Base-by-base conservation (phyloP, 116 monocot species). In the Trichopus zeylanicus region DNA sequence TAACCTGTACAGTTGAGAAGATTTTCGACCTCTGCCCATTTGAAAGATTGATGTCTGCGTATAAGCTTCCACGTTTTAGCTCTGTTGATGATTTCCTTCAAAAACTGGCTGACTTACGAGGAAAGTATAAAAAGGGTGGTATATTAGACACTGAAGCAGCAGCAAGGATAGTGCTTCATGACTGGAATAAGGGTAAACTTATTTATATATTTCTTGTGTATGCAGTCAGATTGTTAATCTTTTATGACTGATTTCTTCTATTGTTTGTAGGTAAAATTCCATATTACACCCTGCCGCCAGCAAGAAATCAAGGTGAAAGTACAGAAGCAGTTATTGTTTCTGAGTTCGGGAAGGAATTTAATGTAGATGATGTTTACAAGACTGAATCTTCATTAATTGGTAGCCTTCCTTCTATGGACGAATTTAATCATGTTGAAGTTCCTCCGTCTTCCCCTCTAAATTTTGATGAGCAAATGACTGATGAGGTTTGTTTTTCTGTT, bases 171-270 rank as follows among this genome's bases (percentile, higher is more conserved):
- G 91, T 97, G 31, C 74, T 97, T 67, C 97, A 90, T 73, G 90
- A 97, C 51, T 97, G 97, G 90, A 97, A 97, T 59, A 91, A 97
- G 57, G 97, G 97, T 94, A 78, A 67, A 59, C 5, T n/a, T 38
- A 26, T 25, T 12, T 18, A n/a, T n/a, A n/a, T n/a, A 48, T 0
- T 21, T 73, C 27, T 15, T 23, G 47, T 59, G 4, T 34, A 64
- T 63, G 29, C 30, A 15, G 15, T 26, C 56, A 23, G 22, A 5
- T 21, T 31, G 13, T 23, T 31, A 32, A 13, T 35, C 22, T 33
- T 9, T 23, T 35, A 29, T 30, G 22, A 53, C 16, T 42, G 3
- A n/a, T 31, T 2, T 24, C 22, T 8, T 49, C 49, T 24, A 8
- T 21, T 49, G 19, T 55, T 16, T 68, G 22, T 65, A 97, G 91